Base-by-base conservation (phyloP, 495 filamentous ascomycete genomes). In the Neurospora sp. region DNA sequence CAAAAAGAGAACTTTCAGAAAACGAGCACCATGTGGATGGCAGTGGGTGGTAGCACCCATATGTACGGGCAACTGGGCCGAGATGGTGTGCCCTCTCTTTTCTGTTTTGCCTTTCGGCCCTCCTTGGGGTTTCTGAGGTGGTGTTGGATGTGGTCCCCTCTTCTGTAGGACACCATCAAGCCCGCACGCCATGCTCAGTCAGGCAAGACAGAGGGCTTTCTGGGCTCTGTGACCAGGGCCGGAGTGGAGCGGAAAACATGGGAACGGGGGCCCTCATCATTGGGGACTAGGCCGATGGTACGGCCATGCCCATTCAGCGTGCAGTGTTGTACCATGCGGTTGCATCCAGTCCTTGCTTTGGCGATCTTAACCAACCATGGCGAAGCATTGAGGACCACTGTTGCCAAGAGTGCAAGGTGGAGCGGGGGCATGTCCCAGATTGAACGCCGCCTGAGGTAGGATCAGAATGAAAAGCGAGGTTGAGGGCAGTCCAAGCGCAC, bases 361-460 rank as follows among this genome's bases (percentile, higher is more conserved):
- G 53, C 14, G 53, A 66, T 66, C 53, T 66, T 66, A 37, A 37
- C 53, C 53, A 66, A 66, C 27, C 27, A 66, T 66, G 27, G 53
- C 27, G 53, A 35, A 35, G 53, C 53, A 35, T 66, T 35, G 27
- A 66, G 27, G 53, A 66, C 53, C 53, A 37, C 53, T 31, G 27
- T 66, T 27, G 27, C 53, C 53, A 35, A 61, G 53, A 71, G 72
- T 71, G 73, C 38, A 48, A 72, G 71, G 72, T 70, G 70, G 27
- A 71, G 69, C 75, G 74, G 31, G 70, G 46, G 40, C 59, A 71
- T 59, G 44, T 74, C 74, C 73, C 59, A 76, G 72, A 70, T 69
- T 72, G 76, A 74, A 77, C 73, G 73, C 72, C 71, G 72, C 70
- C 74, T 75, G 78, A 76, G 72, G 76, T 74, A 75, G 73, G 72